phyloP scores from a whole-genome alignment of 2,329 filamentous ascomycete species.

The Fusarium sulawesiense region DNA sequence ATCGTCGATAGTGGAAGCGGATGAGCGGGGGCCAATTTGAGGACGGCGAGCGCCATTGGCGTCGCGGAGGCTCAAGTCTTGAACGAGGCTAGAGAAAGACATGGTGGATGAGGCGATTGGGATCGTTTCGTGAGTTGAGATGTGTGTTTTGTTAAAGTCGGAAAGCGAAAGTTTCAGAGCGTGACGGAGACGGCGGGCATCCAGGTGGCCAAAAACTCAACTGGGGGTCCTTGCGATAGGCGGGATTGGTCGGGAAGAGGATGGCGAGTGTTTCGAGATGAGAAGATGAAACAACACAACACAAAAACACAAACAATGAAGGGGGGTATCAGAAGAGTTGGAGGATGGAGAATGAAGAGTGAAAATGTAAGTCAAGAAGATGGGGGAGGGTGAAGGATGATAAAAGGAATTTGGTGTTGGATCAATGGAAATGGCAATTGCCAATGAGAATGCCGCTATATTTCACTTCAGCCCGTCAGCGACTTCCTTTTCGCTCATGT shows the following conservation, averaged over 20 bases:
- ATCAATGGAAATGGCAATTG: conserved; percentile 29
- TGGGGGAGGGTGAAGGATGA: conserved; percentile 7
- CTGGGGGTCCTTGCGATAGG: conserved; percentile 31
- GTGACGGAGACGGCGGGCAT: conserved; percentile 6
- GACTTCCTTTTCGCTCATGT: conserved; percentile 25
- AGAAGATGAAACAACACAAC: conserved; percentile 11
- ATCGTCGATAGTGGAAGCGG: conserved; percentile 69
- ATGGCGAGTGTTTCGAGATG: conserved; percentile 5
- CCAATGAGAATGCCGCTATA: conserved; percentile 44
- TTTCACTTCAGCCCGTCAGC: conserved; percentile 29
- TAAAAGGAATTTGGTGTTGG: conserved; percentile 11
- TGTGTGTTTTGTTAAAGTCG: conserved; percentile 6
- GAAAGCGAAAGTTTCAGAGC: conserved; percentile 13
- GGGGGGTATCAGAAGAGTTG: not conserved
- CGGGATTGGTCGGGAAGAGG: conserved; percentile 35
- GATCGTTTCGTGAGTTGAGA: conserved; percentile 10
- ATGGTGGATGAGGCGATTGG: conserved; percentile 53
- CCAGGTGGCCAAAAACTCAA: conserved; percentile 42
- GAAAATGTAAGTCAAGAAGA: not conserved
- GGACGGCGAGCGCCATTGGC: conserved; percentile 60
- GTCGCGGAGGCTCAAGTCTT: conserved; percentile 72
- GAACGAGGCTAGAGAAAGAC: conserved; percentile 76
- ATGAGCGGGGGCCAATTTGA: conserved; percentile 55
- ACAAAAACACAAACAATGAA: conserved; percentile 14
- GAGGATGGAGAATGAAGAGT: conserved; percentile 3